Percentiles rank a stretch among this genome's conserved stretches.
Evolutionary conservation across 495 filamentous ascomycete genomes (phyloP).

Genomic region (Melanomma pulvis-pyrius): DNA sequence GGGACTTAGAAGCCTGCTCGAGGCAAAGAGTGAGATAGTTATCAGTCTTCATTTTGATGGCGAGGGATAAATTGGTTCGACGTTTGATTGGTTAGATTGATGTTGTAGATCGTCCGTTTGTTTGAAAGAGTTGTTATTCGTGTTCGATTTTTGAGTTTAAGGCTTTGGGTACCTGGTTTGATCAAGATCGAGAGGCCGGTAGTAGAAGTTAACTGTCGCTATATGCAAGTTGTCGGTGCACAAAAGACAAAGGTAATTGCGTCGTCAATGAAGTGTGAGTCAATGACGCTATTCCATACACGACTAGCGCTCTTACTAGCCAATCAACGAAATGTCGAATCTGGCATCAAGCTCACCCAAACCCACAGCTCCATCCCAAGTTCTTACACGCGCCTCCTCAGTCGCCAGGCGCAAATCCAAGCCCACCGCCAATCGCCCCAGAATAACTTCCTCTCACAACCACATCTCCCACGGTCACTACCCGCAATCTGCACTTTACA

Average conservation of each 20-base stretch:
- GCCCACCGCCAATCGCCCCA: background rate
- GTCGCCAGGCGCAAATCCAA: background rate
- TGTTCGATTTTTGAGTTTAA: background rate
- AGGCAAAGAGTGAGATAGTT: constrained; percentile 55
- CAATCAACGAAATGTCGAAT: constrained; percentile 2
- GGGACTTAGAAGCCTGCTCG: constrained; percentile 55
- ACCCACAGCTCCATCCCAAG: background rate
- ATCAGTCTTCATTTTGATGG: constrained; percentile 45
- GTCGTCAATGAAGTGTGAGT: background rate
- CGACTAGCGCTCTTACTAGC: background rate
- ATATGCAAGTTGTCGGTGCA: background rate
- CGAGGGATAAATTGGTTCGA: background rate
- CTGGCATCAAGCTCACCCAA: constrained; percentile 20
- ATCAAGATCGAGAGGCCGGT: background rate
- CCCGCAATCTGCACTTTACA: background rate
- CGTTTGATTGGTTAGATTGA: too few relatives aligned
- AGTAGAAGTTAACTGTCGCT: background rate
- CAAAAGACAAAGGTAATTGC: background rate
- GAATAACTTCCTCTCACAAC: background rate
- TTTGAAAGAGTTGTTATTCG: background rate
- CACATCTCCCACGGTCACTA: background rate
- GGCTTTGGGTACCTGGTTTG: background rate
- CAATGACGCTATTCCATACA: background rate
- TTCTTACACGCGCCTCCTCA: background rate
- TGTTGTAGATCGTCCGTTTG: background rate